Evolutionary conservation across 768 basidiomycete species (phyloP), one percentile per base, ranked within the genome.

Genomic region (Dentipellis fragilis): DNA sequence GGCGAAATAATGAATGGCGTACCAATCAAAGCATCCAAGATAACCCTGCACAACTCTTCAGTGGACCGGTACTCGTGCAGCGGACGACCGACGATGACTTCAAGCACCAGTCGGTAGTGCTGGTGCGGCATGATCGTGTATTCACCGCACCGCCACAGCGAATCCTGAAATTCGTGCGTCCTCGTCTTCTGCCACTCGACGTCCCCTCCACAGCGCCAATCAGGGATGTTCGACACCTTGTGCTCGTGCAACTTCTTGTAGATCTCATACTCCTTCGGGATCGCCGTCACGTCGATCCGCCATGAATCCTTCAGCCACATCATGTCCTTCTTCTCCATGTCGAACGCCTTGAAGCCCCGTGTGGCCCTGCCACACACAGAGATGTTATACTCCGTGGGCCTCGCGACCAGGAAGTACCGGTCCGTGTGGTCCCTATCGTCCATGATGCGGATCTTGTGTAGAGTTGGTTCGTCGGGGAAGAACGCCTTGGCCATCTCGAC

Each of bases 101-200:
- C 51, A 16, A 52, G 39, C 12, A 42, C 51, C 11, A 52, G n/a
- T 8, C 51, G 51, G 35, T 52, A 52, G 51, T 52, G 51, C 5
- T 16, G 4, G 21, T 52, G 37, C 21, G 17, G 23, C 10, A 19
- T 16, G 21, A 52, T 7, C 19, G 10, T 14, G 19, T n/a, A 17
- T 10, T 23, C 35, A 9, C n/a, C 35, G 19, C 10, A 12, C 9
- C 19, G 37, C 39, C 51, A 52, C 11, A 17, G 16, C 3, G 10
- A 10, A 5, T 42, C 1, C 19, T 10, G 16, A 10, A 22, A 23
- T 7, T 22, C 37, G 7, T 10, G 39, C 10, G 51, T 40, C 38
- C 51, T 4, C 35, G 50, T 51, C 29, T 17, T 29, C 35, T 51
- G 50, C 11, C 14, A 10, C 6, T 9, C 39, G 38, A 52, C 36